A percentile compares a stretch with the other conserved stretches of the same genome.
These are phyloP conservation scores for Elongisporangium senticosum DNA, from an alignment of 352 stramenopile species.

Conservation along the genomic window DNA sequence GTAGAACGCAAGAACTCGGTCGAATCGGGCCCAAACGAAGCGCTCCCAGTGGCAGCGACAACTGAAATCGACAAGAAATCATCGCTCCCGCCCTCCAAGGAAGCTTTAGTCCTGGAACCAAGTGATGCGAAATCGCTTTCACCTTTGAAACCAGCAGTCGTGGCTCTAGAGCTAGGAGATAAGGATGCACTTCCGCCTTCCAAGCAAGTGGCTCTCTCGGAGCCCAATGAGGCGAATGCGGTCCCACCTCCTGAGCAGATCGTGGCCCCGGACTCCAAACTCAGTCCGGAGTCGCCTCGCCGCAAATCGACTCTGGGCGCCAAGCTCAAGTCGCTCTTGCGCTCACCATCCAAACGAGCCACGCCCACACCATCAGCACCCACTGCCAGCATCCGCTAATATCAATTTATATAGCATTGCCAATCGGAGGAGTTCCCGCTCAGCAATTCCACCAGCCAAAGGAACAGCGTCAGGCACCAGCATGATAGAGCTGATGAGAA, in stretches of 20 bases:
- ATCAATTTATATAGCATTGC: not conserved
- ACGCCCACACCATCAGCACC: not conserved
- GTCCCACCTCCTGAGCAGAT: constrained; percentile 12
- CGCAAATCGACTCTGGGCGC: constrained; percentile 42
- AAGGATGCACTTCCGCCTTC: not conserved
- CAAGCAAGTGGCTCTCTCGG: not conserved
- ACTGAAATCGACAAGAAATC: constrained; percentile 18
- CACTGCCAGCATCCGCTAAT: not conserved
- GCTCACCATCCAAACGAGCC: constrained; percentile 30
- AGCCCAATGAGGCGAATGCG: not conserved
- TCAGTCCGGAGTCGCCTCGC: constrained; percentile 4
- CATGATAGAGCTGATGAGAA: too few species aligned
- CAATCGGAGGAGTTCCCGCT: too few species aligned
- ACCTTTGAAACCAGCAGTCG: not conserved
- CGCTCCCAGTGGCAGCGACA: not conserved
- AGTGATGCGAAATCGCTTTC: constrained; percentile 1
- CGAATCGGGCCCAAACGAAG: constrained; percentile 14
- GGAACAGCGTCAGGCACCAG: too few species aligned
- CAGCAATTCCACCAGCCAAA: too few species aligned
- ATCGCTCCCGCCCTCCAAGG: constrained; percentile 36
- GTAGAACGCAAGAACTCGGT: constrained; percentile 33
- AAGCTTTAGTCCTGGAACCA: constrained; percentile 38
- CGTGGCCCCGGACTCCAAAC: constrained; percentile 23
- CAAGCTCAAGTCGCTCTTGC: constrained; percentile 35
- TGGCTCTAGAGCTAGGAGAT: not conserved